A percentile compares a stretch with the other conserved stretches of the same genome.
These are phyloP conservation scores for Glycyrrhiza uralensis DNA, from an alignment of 306 rosid genomes.

Conservation along the genomic window DNA sequence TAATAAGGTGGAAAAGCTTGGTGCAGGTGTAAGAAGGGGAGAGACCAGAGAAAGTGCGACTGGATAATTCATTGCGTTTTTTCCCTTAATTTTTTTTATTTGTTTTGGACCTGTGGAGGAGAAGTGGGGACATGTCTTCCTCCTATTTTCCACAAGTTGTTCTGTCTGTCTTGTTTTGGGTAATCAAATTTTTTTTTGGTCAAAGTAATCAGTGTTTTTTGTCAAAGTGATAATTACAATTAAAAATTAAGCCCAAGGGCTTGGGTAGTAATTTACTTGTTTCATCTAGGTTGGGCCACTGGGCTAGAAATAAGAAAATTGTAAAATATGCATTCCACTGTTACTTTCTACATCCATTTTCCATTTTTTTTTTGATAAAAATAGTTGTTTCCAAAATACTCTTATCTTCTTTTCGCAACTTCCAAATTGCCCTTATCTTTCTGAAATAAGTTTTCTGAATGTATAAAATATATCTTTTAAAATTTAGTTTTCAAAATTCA, in stretches of 20 bases:
- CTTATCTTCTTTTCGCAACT: too few relatives aligned
- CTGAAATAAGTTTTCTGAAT: too few relatives aligned
- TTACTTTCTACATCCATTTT: too few relatives aligned
- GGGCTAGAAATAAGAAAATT: too few relatives aligned
- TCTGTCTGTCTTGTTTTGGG: neutral
- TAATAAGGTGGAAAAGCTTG: slow-evolving; percentile 25
- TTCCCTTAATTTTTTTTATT: neutral
- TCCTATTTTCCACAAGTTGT: slow-evolving; percentile 37
- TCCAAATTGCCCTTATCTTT: too few relatives aligned
- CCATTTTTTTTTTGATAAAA: too few relatives aligned
- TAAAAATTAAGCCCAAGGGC: neutral
- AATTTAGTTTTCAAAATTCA: too few relatives aligned
- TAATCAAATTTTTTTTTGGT: neutral
- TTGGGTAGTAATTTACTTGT: neutral
- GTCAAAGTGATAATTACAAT: neutral
- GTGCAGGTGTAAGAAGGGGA: slow-evolving; percentile 32
- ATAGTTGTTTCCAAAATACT: too few relatives aligned
- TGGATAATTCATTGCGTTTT: slow-evolving; percentile 55
- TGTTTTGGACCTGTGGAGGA: slow-evolving; percentile 67
- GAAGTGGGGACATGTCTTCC: slow-evolving; percentile 43
- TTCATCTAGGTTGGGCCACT: neutral
- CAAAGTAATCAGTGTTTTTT: neutral
- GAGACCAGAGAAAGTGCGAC: slow-evolving; percentile 24
- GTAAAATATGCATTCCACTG: too few relatives aligned
- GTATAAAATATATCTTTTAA: too few relatives aligned